Evolutionary conservation across 305 asterid species (phyloP).

Genomic region (Fraxinus baroniana): DNA sequence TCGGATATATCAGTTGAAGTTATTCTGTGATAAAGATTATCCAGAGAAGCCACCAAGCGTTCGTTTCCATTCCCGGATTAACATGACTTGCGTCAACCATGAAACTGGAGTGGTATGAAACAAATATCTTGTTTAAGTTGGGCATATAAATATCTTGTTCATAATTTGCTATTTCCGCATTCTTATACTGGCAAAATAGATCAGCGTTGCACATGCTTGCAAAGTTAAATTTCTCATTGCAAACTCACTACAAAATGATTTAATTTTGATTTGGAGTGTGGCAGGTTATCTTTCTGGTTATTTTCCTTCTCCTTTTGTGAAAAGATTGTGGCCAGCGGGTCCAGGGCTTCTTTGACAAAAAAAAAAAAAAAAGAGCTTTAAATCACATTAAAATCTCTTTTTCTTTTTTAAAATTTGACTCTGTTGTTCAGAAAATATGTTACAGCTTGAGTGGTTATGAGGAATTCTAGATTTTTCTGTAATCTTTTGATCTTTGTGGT

Average conservation of each 20-base stretch:
- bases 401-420: background rate
- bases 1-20: slow-evolving; percentile 56
- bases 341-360: background rate
- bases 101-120: slow-evolving; percentile 54
- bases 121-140: slow-evolving; percentile 16
- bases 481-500: background rate
- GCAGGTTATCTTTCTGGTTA: background rate
- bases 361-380: background rate
- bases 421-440: background rate
- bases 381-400: background rate
- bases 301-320: background rate
- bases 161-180: background rate
- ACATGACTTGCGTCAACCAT: slow-evolving; percentile 57
- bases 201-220: background rate
- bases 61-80: slow-evolving; percentile 52
- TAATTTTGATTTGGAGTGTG: background rate
- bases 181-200: background rate
- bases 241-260: background rate
- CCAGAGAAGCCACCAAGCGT: slow-evolving; percentile 60
- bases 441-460: background rate
- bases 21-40: slow-evolving; percentile 56
- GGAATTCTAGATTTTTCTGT: background rate
- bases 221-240: background rate
- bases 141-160: background rate
- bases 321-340: background rate